Conservation (phyloP, 495 filamentous ascomycete species). For the Aspergillus leporis region DNA sequence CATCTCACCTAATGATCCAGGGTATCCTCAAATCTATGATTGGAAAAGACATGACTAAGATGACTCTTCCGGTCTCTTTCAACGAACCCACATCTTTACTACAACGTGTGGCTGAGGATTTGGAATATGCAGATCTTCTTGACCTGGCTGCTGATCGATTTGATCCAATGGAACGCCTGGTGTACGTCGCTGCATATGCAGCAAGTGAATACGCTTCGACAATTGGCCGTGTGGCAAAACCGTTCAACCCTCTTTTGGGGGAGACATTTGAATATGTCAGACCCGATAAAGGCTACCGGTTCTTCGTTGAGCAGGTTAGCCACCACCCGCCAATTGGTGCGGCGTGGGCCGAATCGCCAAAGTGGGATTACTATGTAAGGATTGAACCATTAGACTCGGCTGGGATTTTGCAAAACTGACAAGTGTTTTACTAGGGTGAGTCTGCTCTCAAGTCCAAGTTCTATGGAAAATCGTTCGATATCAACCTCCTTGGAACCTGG, state of each 20-base stretch:
- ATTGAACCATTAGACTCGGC: background rate
- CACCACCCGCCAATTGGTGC: conserved; percentile 96
- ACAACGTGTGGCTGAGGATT: conserved; percentile 92
- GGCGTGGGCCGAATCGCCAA: conserved; percentile 87
- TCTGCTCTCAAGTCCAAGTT: conserved; percentile 97
- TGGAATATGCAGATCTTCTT: conserved; percentile 94
- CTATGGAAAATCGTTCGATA: conserved; percentile 95
- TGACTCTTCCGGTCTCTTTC: conserved; percentile 97
- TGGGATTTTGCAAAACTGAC: conserved; percentile 4
- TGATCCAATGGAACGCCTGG: conserved; percentile 86
- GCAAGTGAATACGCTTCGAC: conserved; percentile 96
- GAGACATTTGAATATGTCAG: conserved; percentile 97
- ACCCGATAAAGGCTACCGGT: conserved; percentile 95
- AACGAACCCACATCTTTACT: conserved; percentile 98
- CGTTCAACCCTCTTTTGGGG: conserved; percentile 93
- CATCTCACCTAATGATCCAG: conserved; percentile 49
- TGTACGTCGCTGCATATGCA: conserved; percentile 96
- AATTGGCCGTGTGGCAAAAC: conserved; percentile 94
- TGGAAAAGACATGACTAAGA: conserved; percentile 99
- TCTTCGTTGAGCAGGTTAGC: conserved; percentile 98
- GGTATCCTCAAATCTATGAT: conserved; percentile 99
- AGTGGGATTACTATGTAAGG: conserved; percentile 89
- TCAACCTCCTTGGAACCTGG: conserved; percentile 96
- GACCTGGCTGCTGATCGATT: conserved; percentile 83
- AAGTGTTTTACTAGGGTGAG: conserved; percentile 62